Base-by-base conservation (phyloP, 169 alveolate species). In the Babesia bovis region DNA sequence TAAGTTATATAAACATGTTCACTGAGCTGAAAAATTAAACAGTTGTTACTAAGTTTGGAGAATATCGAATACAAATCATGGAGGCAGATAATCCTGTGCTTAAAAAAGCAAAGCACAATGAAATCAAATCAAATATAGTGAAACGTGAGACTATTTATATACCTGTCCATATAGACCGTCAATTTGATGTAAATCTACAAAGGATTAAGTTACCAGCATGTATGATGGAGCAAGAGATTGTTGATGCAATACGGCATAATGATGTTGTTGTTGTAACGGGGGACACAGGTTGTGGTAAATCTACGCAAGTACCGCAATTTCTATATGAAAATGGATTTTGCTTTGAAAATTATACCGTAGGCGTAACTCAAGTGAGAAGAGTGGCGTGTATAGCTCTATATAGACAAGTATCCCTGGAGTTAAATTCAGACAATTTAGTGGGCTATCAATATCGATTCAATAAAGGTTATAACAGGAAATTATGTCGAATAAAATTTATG, bases 211-310 rank as follows among this genome's bases (percentile, higher is more conserved):
- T 96, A 44, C 99, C 95, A 3, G 89, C 92, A 32, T 75, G 90
- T 58, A 87, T 87, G 87, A 90, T 91, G 89, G 97, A 95, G 83
- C 95, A 90, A 44, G 94, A 96, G 87, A 92, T 97, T n/a, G 87
- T 95, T 15, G 95, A 94, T 44, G 90, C 98, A 13, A 83, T 96
- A 25, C 72, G 90, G 69, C 92, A 92, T 71, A 90, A 93, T 77
- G 95, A 95, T 88, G 95, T 97, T 28, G 90, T 95, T 17, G 83
- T 98, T 52, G 91, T 98, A 33, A 96, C 94, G 10, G 99, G 99
- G 52, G 99, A 96, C 84, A 97, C 99, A 3, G 99, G 99, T 3
- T 94, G 98, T 67, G 99, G 99, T 19, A 98, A 98, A 82, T 96
- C 99, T 30, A 97, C 99, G 7, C 94, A 91, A 67, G 91, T 83